Evolutionary conservation across 495 filamentous ascomycete genomes (phyloP).

Genomic region (Tirmania nivea): DNA sequence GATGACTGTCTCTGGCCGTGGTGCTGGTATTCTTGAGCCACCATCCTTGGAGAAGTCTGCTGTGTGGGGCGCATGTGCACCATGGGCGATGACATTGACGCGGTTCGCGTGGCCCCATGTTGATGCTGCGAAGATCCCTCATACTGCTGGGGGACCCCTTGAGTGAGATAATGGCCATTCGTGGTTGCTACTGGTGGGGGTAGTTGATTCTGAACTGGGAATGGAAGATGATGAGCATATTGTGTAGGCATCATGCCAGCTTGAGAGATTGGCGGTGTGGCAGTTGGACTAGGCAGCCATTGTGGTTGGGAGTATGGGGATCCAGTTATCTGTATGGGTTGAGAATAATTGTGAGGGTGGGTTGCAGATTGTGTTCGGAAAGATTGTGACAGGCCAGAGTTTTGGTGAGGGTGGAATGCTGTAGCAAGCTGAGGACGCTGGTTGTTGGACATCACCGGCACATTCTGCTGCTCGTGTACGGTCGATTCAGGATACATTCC

Average conservation of each 20-base stretch:
- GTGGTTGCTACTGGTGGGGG: background rate
- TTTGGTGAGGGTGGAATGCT: background rate
- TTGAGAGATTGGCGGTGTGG: constrained; percentile 13
- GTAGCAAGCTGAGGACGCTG: background rate
- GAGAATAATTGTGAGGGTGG: constrained; percentile 15
- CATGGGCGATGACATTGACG: constrained; percentile 14
- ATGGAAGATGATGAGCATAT: constrained; percentile 2
- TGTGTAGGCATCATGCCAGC: constrained; percentile 10
- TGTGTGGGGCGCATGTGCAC: constrained; percentile 15
- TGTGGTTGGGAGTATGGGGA: background rate
- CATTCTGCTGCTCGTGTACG: constrained; percentile 58
- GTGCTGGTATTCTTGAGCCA: background rate
- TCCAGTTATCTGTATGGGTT: constrained; percentile 8
- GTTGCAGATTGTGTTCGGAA: constrained; percentile 17
- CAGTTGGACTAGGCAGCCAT: constrained; percentile 18
- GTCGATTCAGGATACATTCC: constrained; percentile 95
- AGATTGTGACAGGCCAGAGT: background rate
- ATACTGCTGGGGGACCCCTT: constrained; percentile 7
- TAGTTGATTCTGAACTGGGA: background rate
- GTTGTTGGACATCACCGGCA: constrained; percentile 22
- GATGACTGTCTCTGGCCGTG: constrained; percentile 10
- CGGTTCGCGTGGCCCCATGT: constrained; percentile 3
- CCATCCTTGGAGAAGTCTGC: constrained; percentile 1
- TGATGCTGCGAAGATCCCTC: constrained; percentile 8
- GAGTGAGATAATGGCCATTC: background rate